Conservation (phyloP, 73 alveolate species). For the Tetrahymena borealis region DNA sequence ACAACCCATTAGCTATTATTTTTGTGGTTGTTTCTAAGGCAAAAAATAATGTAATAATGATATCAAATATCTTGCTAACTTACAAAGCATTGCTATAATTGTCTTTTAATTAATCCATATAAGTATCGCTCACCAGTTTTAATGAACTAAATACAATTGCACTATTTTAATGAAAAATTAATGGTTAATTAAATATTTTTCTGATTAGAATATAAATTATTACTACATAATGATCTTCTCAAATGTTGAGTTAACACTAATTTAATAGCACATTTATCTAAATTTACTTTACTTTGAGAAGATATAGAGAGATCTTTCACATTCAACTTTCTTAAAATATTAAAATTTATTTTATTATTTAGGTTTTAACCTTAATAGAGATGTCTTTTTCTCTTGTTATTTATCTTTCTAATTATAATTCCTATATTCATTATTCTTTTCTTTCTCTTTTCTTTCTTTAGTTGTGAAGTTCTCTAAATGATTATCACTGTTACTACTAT, state of each 20-base stretch:
- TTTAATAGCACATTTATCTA: conserved; percentile 59
- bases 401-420: too few relatives aligned
- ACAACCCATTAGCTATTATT: conserved; percentile 83
- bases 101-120: conserved; percentile 30
- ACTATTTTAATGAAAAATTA: not conserved
- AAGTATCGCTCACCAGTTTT: conserved; percentile 84
- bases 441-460: too few relatives aligned
- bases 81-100: not conserved
- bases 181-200: not conserved
- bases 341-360: conserved; percentile 17
- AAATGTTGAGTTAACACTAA: conserved; percentile 53
- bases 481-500: too few relatives aligned
- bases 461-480: too few relatives aligned
- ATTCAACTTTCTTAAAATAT: conserved; percentile 72
- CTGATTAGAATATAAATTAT: not conserved
- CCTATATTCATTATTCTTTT: too few relatives aligned
- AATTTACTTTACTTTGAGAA: conserved; percentile 64
- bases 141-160: conserved; percentile 70
- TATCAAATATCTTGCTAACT: conserved; percentile 42
- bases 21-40: conserved; percentile 71
- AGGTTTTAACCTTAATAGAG: not conserved
- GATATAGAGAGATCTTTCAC: conserved; percentile 71
- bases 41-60: conserved; percentile 70
- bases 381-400: not conserved
- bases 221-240: conserved; percentile 62